Conservation (phyloP, 1,284 basidiomycete species). For the Heterobasidion occidentale region DNA sequence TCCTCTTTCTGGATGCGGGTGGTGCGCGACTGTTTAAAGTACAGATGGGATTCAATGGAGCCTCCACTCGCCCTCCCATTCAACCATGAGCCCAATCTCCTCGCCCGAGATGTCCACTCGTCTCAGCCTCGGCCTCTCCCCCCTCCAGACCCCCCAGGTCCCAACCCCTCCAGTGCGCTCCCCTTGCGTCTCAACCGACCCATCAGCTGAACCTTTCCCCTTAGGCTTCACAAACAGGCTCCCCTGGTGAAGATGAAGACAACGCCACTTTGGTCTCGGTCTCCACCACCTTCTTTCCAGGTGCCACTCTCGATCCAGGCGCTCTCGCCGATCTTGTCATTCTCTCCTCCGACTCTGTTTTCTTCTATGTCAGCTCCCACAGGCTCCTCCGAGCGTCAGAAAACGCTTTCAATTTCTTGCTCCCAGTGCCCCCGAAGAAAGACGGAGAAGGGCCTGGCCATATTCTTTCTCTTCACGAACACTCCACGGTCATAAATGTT, state of each 20-base stretch:
- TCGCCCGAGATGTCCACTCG: not conserved
- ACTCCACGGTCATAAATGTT: constrained; percentile 26
- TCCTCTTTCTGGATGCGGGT: too few species aligned
- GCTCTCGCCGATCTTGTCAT: constrained; percentile 51
- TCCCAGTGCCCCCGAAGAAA: constrained; percentile 13
- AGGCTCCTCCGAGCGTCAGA: constrained; percentile 26
- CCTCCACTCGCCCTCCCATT: too few species aligned
- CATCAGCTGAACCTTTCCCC: not conserved
- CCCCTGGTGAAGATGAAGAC: constrained; percentile 28
- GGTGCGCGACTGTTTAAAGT: too few species aligned
- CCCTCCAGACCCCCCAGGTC: constrained; percentile 6
- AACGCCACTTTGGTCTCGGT: constrained; percentile 53
- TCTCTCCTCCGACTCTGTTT: constrained; percentile 65
- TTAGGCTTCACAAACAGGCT: constrained; percentile 6
- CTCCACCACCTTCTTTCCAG: constrained; percentile 72
- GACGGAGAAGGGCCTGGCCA: constrained; percentile 18
- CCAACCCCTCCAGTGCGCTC: constrained; percentile 1
- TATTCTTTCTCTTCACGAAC: constrained; percentile 23
- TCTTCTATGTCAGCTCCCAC: constrained; percentile 41
- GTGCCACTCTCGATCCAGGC: constrained; percentile 44
- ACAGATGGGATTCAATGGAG: too few species aligned
- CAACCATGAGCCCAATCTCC: not conserved
- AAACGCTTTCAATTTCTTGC: constrained; percentile 28
- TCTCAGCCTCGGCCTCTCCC: not conserved
- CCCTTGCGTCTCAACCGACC: not conserved